Evolutionary conservation across 805 yeast species (phyloP), one percentile per base, ranked within the genome.

Genomic region (Candida sakaeoensis): DNA sequence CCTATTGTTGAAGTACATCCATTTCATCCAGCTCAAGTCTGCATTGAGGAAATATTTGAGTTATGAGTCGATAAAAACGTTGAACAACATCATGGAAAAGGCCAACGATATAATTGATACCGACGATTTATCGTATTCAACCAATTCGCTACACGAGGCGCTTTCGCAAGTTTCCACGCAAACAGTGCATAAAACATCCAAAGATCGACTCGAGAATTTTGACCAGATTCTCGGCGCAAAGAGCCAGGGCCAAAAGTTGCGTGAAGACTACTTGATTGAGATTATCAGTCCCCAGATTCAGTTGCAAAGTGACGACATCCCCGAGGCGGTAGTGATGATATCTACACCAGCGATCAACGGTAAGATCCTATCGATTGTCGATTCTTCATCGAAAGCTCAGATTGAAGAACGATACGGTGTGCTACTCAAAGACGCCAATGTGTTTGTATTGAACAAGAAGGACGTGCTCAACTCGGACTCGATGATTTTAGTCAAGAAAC

Each of bases 271-370:
- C 42, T 44, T 58, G 36, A 53, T 69, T 24, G 70, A 66, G 27
- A 57, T 68, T 7, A 52, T 67, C 1, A 63, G 70, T 0, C 74
- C 75, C 1, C 75, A 69, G 41, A 68, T 69, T 32, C 75, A 69
- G 44, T 47, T 69, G 9, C 68, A 65, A 41, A 56, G 69, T 33
- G 61, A 61, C 8, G 70, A 63, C 21, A 47, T 48, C 14, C 61
- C 66, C 2, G 79, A 77, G 31, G 66, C 84, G 2, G 77, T 85
- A 37, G 69, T 88, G 9, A 57, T 89, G 24, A 68, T 90, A n/a
- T 74, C 85, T 2, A 77, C 95, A 0, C 93, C 91, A 8, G 69
- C 66, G 30, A 78, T 90, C 39, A 83, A 84, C 49, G 56, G 82
- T 19, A 79, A 84, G 45, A 76, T 85, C 8, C 60, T 87, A n/a